Evolutionary conservation across 2,329 filamentous ascomycete genomes (phyloP), one percentile per base, ranked within the genome.

Genomic region (Chaetomiaceae sp.): DNA sequence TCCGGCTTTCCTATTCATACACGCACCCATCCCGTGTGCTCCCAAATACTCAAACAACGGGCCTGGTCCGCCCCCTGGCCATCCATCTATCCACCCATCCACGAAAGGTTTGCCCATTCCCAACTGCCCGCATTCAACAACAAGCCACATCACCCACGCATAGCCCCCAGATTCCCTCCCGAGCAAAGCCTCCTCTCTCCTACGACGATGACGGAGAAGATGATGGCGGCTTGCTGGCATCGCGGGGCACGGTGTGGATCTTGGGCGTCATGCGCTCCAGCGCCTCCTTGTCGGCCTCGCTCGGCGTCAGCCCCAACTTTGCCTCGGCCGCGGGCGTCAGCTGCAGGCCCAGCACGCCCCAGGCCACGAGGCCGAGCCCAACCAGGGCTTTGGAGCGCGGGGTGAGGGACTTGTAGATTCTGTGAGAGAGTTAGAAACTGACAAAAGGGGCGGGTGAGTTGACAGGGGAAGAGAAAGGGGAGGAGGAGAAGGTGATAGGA

Each of bases 311-410:
- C 6, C 85, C 86, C 50, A 90, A 75, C 34, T 75, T 80, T 61
- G 85, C 76, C 66, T 91, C 89, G 14, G 84, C 80, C 47, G 74
- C 73, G 60, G 91, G 85, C 5, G 84, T 81, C 15, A 86, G 61
- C 61, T 84, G 83, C n/a, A 93, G 73, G 14, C 88, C 90, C 33
- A 80, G 69, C 33, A 72, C 69, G 12, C 87, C 88, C 79, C 88
- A 95, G 27, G 78, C 78, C 60, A 95, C 79, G 55, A 95, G 68
- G 57, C 81, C 84, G 39, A 81, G 63, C 56, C 90, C 90, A 52
- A 95, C 74, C 38, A 83, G 68, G 19, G 85, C 84, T 56, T 78
- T 82, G 15, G 84, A 77, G 55, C 77, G 81, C 15, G 84, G 77
- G 3, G 83, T 70, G 44, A 95, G 81, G 57, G 77, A 79, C 61